Percentiles rank a stretch among this genome's conserved stretches.
phyloP scores from a whole-genome alignment of 2,329 filamentous ascomycete species.

The Zelopaecilomyces penicillatus region DNA sequence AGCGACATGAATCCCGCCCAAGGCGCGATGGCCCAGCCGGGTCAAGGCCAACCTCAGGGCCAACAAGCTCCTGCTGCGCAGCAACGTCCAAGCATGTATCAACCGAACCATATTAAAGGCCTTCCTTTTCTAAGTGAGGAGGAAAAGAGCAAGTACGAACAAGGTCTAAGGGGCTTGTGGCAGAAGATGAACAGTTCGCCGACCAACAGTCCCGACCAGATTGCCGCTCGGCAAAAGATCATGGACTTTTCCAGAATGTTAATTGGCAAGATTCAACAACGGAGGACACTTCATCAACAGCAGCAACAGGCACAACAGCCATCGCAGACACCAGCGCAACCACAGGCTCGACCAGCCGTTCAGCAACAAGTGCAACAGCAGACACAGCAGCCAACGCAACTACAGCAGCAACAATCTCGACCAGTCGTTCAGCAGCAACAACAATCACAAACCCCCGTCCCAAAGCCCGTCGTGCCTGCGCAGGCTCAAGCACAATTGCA shows the following conservation, averaged over 20 bases:
- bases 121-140: slow-evolving; percentile 42
- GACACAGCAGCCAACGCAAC: slow-evolving; percentile 13
- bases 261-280: slow-evolving; percentile 39
- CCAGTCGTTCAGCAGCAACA: slow-evolving; percentile 17
- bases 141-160: slow-evolving; percentile 52
- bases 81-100: slow-evolving; percentile 34
- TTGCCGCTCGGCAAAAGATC: slow-evolving; percentile 48
- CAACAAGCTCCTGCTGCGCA: slow-evolving; percentile 17
- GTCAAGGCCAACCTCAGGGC: slow-evolving; percentile 15
- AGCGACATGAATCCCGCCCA: slow-evolving; percentile 17
- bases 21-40: slow-evolving; percentile 17
- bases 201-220: slow-evolving; percentile 39
- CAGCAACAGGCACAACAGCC: slow-evolving; percentile 21
- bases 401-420: slow-evolving; percentile 22
- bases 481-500: slow-evolving; percentile 16
- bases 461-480: slow-evolving; percentile 1
- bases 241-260: slow-evolving; percentile 53
- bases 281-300: slow-evolving; percentile 27
- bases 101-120: slow-evolving; percentile 42
- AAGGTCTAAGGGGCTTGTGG: slow-evolving; percentile 47
- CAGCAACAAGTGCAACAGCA: slow-evolving; percentile 18
- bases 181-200: slow-evolving; percentile 39
- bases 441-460: slow-evolving; percentile 10
- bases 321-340: slow-evolving; percentile 18
- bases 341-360: slow-evolving; percentile 15